Percentiles rank a stretch among this genome's conserved stretches.
Evolutionary conservation across 1,284 basidiomycete species (phyloP).

Genomic region (Singerocomus inundabilis): DNA sequence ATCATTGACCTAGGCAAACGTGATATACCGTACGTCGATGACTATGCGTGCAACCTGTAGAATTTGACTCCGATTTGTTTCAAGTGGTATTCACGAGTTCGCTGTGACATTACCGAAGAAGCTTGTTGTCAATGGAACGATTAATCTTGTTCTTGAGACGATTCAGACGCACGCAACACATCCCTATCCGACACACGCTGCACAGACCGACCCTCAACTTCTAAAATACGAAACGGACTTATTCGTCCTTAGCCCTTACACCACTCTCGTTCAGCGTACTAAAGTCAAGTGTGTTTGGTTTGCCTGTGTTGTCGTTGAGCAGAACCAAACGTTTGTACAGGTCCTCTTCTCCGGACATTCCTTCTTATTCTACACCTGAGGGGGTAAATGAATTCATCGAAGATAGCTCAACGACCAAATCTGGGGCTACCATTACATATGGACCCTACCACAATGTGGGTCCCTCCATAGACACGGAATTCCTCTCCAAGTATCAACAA

Average conservation of each 20-base stretch:
- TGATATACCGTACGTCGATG: constrained; percentile 46
- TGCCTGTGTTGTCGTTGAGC: constrained; percentile 5
- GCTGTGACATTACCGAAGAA: constrained; percentile 48
- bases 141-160: constrained; percentile 76
- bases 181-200: constrained; percentile 73
- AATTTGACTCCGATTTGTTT: constrained; percentile 9
- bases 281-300: constrained; percentile 70
- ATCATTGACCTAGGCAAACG: constrained; percentile 52
- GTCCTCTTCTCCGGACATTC: constrained; percentile 62
- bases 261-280: constrained; percentile 77
- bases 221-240: constrained; percentile 76
- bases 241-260: constrained; percentile 81
- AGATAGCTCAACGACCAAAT: constrained; percentile 65
- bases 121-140: constrained; percentile 53
- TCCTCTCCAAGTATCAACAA: constrained; percentile 62
- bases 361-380: constrained; percentile 66
- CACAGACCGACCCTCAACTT: constrained; percentile 78
- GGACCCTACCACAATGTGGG: constrained; percentile 83
- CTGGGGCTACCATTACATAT: constrained; percentile 80
- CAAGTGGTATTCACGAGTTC: constrained; percentile 42
- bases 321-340: constrained; percentile 38
- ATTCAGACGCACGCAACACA: constrained; percentile 73
- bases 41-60: neutral
- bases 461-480: constrained; percentile 54
- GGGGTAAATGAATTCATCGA: constrained; percentile 53